phyloP scores from a whole-genome alignment of 106 monocot species.

The Allium fistulosum region DNA sequence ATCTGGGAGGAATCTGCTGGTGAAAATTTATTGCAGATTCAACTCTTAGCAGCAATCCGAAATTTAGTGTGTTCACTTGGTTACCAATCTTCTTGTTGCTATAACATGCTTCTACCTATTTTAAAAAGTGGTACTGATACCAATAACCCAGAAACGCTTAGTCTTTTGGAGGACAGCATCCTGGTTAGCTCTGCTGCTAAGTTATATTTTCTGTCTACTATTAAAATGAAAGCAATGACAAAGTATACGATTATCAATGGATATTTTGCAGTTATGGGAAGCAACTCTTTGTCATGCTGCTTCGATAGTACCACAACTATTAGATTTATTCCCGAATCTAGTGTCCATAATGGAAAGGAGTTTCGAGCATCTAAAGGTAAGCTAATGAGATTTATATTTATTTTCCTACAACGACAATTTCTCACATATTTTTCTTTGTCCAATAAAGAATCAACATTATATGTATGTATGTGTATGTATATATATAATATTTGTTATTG shows the following conservation, averaged over 20 bases:
- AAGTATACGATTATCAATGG: neutral
- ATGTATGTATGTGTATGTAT: no score
- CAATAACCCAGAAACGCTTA: conserved; percentile 78
- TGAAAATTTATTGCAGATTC: conserved; percentile 94
- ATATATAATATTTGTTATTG: no score
- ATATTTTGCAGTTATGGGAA: conserved; percentile 85
- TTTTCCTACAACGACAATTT: neutral
- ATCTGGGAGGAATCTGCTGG: conserved; percentile 88
- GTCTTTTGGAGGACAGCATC: conserved; percentile 91
- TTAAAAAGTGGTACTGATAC: conserved; percentile 75
- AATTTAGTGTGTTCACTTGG: conserved; percentile 86
- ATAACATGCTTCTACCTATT: conserved; percentile 81
- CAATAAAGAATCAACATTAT: no score
- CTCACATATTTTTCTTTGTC: neutral
- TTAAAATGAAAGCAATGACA: neutral
- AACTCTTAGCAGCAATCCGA: conserved; percentile 67
- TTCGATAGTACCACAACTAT: conserved; percentile 61
- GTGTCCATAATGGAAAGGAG: conserved; percentile 74
- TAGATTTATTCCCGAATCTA: conserved; percentile 83
- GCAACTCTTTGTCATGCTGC: conserved; percentile 79
- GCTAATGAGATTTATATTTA: conserved; percentile 1
- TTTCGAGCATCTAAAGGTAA: conserved; percentile 88
- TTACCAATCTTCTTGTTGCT: conserved; percentile 70
- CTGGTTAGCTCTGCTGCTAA: conserved; percentile 54
- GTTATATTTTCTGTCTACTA: neutral